Percentiles rank a stretch among this genome's conserved stretches.
Evolutionary conservation across 495 filamentous ascomycete species (phyloP).

Genomic region (Ramalina peruviana): DNA sequence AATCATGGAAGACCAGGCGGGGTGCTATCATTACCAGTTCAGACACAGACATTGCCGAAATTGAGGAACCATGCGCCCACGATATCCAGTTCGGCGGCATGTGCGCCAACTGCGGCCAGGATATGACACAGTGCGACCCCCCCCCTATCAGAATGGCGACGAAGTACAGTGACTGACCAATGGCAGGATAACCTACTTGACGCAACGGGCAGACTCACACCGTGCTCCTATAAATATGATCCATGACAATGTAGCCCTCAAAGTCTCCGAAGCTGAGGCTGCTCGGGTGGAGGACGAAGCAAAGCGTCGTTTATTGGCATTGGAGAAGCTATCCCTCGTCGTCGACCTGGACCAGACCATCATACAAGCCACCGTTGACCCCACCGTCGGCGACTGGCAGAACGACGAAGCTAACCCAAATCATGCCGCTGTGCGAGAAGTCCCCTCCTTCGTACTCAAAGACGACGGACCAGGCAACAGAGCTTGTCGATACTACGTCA

Average conservation of each 20-base stretch:
- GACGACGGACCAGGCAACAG: conserved; percentile 67
- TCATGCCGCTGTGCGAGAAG: conserved; percentile 77
- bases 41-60: conserved; percentile 46
- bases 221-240: conserved; percentile 87
- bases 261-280: conserved; percentile 60
- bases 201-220: conserved; percentile 44
- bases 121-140: conserved; percentile 68
- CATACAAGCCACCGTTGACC: conserved; percentile 95
- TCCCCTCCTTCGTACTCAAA: conserved; percentile 69
- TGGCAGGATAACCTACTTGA: conserved; percentile 42
- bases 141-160: background rate
- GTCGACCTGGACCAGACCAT: conserved; percentile 98
- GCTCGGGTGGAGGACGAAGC: conserved; percentile 69
- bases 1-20: conserved; percentile 57
- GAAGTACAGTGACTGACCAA: background rate
- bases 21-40: conserved; percentile 51
- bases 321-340: conserved; percentile 76
- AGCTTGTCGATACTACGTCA: conserved; percentile 92
- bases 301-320: conserved; percentile 65
- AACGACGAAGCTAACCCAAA: conserved; percentile 78
- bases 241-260: conserved; percentile 75
- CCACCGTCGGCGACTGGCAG: conserved; percentile 92
- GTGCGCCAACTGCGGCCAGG: conserved; percentile 85
- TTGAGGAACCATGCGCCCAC: conserved; percentile 86
- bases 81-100: conserved; percentile 80